Evolutionary conservation across 2,329 filamentous ascomycete genomes (phyloP).

Genomic region (Endoconidiophora polonica): DNA sequence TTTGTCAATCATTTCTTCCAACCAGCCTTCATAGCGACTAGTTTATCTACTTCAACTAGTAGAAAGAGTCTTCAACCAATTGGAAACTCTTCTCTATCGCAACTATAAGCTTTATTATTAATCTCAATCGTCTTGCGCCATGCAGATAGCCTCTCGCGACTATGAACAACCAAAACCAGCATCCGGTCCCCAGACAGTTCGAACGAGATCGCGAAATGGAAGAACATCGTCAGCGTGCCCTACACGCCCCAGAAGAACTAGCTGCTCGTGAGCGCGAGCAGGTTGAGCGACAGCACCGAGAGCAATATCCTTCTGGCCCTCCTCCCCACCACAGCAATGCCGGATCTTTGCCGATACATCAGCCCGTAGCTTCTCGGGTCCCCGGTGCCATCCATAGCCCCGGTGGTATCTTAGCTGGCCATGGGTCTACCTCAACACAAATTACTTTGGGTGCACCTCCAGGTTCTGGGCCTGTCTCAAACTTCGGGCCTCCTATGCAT

Average conservation of each 20-base stretch:
- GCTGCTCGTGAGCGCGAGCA: constrained; percentile 29
- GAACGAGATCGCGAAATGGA: constrained; percentile 34
- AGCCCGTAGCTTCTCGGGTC: constrained; percentile 74
- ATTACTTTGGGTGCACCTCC: constrained; percentile 36
- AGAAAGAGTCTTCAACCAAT: too few relatives aligned
- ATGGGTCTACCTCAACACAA: constrained; percentile 41
- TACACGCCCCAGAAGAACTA: constrained; percentile 32
- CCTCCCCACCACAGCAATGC: constrained; percentile 74
- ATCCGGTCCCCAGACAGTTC: constrained; percentile 25
- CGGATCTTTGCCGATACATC: constrained; percentile 79
- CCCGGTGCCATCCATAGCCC: constrained; percentile 77
- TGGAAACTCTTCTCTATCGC: too few relatives aligned
- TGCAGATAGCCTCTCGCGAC: constrained; percentile 14
- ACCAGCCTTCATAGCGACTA: background rate
- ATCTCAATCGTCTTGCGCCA: constrained; percentile 1
- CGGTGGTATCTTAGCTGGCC: constrained; percentile 67
- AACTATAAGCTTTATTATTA: background rate
- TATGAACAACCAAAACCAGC: constrained; percentile 32
- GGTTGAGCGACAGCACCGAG: constrained; percentile 43
- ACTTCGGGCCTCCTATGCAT: constrained; percentile 36
- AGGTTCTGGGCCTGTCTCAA: constrained; percentile 25
- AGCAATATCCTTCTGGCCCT: constrained; percentile 49
- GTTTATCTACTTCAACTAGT: too few relatives aligned
- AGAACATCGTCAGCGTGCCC: constrained; percentile 28
- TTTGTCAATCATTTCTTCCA: background rate